A percentile compares a stretch with the other conserved stretches of the same genome.
Evolutionary conservation across 1,284 basidiomycete species (phyloP).

Genomic region (Marasmius sp.): DNA sequence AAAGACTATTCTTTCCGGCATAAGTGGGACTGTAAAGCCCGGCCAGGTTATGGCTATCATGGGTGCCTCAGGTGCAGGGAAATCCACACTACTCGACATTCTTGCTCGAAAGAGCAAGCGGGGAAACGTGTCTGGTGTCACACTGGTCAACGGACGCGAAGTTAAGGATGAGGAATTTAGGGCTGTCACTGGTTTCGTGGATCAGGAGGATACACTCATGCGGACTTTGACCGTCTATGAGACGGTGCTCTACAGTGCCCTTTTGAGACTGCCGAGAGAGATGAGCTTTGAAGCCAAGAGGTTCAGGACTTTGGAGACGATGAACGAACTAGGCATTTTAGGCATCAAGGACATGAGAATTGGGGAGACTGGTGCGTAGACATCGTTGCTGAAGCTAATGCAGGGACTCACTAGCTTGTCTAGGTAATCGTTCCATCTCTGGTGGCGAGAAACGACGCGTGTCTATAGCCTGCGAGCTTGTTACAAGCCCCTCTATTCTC

Average conservation of each 20-base stretch:
- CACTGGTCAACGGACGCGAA: constrained; percentile 84
- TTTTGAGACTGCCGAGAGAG: constrained; percentile 87
- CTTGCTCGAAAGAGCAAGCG: constrained; percentile 88
- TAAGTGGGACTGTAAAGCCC: constrained; percentile 82
- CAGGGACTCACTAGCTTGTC: not conserved
- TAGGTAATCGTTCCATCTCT: constrained; percentile 83
- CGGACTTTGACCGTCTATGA: constrained; percentile 96
- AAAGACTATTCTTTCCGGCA: constrained; percentile 73
- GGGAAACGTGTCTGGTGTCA: constrained; percentile 73
- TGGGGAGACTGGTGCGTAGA: constrained; percentile 72
- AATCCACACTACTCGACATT: constrained; percentile 95
- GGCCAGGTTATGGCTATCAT: constrained; percentile 94
- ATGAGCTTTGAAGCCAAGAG: constrained; percentile 96
- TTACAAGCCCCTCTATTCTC: constrained; percentile 92
- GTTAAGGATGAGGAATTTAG: constrained; percentile 80
- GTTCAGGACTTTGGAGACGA: constrained; percentile 90
- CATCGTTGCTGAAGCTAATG: not conserved
- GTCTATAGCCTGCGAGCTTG: constrained; percentile 97
- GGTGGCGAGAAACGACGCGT: constrained; percentile 96
- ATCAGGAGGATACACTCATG: constrained; percentile 98
- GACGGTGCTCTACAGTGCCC: constrained; percentile 91
- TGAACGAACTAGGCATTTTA: constrained; percentile 93
- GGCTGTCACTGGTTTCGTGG: constrained; percentile 90
- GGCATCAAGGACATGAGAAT: constrained; percentile 90
- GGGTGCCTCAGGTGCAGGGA: constrained; percentile 96